A percentile compares a stretch with the other conserved stretches of the same genome.
Conservation (phyloP, 495 filamentous ascomycete species). For the Neurospora pannonica region DNA sequence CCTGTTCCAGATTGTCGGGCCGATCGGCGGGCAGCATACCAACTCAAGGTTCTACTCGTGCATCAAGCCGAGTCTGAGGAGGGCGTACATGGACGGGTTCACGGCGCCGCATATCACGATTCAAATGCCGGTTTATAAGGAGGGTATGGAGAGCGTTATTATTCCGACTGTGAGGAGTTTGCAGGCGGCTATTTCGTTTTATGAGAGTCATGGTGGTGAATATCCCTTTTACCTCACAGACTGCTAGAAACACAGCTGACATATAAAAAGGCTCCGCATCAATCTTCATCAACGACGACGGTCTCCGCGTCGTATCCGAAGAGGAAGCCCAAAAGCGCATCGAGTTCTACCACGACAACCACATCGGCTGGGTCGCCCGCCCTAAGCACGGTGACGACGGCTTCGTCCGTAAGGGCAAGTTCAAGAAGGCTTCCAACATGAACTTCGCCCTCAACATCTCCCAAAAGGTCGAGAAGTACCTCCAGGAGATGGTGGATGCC, state of each 20-base stretch:
- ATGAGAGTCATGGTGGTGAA: constrained; percentile 56
- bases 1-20: constrained; percentile 58
- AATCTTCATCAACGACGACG: constrained; percentile 68
- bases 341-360: constrained; percentile 53
- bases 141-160: constrained; percentile 51
- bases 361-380: constrained; percentile 65
- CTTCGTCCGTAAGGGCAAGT: constrained; percentile 48
- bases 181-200: constrained; percentile 58
- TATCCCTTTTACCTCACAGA: background rate
- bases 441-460: constrained; percentile 64
- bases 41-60: constrained; percentile 69
- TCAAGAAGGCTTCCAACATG: constrained; percentile 72
- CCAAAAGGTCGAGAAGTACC: constrained; percentile 57
- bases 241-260: too few relatives aligned
- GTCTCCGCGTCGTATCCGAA: constrained; percentile 52
- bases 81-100: constrained; percentile 20
- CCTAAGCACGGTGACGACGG: constrained; percentile 48
- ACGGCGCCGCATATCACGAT: constrained; percentile 54
- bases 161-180: constrained; percentile 53
- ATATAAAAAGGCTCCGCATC: constrained; percentile 45
- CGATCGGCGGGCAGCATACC: constrained; percentile 50
- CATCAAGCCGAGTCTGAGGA: constrained; percentile 44
- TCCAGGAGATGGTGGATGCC: constrained; percentile 31
- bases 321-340: constrained; percentile 52
- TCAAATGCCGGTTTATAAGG: constrained; percentile 61